These are phyloP conservation scores for Neurospora sp. DNA, from an alignment of 2,329 filamentous ascomycete genomes.

Conservation along the genomic window DNA sequence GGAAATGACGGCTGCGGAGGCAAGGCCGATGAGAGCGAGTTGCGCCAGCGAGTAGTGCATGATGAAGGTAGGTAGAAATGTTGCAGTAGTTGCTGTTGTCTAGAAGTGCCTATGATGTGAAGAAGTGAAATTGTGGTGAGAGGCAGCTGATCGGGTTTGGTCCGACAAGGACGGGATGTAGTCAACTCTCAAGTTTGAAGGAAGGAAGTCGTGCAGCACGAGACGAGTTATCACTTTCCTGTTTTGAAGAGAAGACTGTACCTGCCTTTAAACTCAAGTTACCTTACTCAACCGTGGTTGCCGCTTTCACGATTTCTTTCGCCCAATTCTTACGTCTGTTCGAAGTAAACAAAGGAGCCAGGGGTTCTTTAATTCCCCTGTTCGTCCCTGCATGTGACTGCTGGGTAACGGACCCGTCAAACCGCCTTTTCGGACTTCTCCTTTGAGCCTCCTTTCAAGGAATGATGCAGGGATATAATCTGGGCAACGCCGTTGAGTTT, in stretches of 20 bases:
- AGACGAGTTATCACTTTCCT: not conserved
- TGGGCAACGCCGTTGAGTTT: not conserved
- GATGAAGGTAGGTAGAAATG: not conserved
- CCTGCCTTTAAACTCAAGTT: not conserved
- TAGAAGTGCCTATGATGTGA: not conserved
- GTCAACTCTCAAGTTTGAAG: not conserved
- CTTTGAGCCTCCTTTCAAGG: not conserved
- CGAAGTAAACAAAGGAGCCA: not conserved
- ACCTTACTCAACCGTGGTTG: not conserved
- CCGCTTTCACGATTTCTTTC: not conserved
- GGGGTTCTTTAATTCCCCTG: not conserved
- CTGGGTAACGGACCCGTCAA: not conserved
- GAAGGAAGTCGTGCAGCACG: not conserved
- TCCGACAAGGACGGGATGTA: not conserved
- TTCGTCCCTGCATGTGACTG: not conserved
- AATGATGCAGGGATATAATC: not conserved
- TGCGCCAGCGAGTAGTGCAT: not conserved
- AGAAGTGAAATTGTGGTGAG: not conserved
- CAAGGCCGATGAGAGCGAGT: not conserved
- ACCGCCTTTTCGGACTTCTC: not conserved
- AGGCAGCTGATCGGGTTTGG: not conserved
- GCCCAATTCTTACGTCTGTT: not conserved
- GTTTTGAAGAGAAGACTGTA: not conserved
- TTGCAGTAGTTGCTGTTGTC: not conserved
- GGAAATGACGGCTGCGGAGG: not conserved